These are phyloP conservation scores for Cyclostephanos tholiformis DNA, from an alignment of 108 stramenopile genomes.

Conservation along the genomic window DNA sequence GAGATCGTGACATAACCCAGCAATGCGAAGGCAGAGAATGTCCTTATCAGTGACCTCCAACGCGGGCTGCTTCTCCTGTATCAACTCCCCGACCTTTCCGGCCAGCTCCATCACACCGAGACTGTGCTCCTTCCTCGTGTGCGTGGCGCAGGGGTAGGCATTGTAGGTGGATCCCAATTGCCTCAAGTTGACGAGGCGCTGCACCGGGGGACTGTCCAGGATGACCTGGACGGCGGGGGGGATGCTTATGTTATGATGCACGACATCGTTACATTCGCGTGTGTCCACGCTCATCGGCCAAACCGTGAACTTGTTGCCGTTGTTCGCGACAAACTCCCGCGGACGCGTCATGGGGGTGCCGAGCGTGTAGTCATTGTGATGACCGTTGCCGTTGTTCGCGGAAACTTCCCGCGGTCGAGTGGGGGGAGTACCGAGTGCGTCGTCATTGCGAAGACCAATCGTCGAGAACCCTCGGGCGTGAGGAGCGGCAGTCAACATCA, in stretches of 20 bases:
- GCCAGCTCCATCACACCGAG: conserved; percentile 79
- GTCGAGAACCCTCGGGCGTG: not conserved
- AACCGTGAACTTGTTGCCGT: not conserved
- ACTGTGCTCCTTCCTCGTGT: conserved; percentile 85
- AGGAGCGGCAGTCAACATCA: not conserved
- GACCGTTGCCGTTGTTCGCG: too few species aligned
- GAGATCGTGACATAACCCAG: conserved; percentile 91
- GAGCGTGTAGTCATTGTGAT: not conserved
- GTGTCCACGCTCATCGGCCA: conserved; percentile 23
- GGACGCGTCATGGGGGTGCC: not conserved
- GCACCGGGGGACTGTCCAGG: conserved; percentile 72
- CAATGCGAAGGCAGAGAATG: conserved; percentile 90
- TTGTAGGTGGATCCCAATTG: conserved; percentile 81
- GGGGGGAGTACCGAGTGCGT: too few species aligned
- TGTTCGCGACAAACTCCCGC: not conserved
- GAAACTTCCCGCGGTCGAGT: too few species aligned
- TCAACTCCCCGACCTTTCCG: conserved; percentile 43
- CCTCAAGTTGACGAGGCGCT: conserved; percentile 79
- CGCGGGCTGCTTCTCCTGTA: conserved; percentile 58
- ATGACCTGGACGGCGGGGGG: conserved; percentile 74
- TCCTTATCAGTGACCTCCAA: conserved; percentile 80
- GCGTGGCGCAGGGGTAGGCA: conserved; percentile 79
- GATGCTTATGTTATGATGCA: conserved; percentile 63
- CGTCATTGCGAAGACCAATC: too few species aligned
- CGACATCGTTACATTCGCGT: conserved; percentile 68